phyloP scores from a whole-genome alignment of 164 flowering plant genomes.

The Stephania cephalantha region DNA sequence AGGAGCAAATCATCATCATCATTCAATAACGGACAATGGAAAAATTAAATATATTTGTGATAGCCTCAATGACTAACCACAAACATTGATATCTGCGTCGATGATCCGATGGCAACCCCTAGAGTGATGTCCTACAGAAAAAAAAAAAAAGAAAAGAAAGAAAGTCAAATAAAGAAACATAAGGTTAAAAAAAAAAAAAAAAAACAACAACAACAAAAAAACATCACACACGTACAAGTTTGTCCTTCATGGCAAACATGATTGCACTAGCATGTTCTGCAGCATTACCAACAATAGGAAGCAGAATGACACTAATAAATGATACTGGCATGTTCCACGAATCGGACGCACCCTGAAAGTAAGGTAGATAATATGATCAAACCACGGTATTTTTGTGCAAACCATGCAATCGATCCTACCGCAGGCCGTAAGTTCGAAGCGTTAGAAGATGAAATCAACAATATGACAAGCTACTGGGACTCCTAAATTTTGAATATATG shows the following conservation, averaged over 20 bases:
- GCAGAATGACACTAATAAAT: slow-evolving; percentile 68
- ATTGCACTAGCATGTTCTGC: slow-evolving; percentile 81
- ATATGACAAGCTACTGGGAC: not conserved
- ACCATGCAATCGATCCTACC: not conserved
- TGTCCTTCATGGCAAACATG: slow-evolving; percentile 71
- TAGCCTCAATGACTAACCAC: slow-evolving; percentile 33
- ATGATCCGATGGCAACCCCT: slow-evolving; percentile 77
- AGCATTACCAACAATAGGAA: slow-evolving; percentile 76
- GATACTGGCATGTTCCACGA: slow-evolving; percentile 65
- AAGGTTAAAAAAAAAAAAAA: not conserved
- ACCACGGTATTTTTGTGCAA: not conserved
- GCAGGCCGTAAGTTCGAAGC: not conserved
- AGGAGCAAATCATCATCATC: not conserved
- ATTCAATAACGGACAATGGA: not conserved
- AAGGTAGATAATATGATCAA: slow-evolving; percentile 4
- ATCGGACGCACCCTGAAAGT: slow-evolving; percentile 63
- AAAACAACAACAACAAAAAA: not conserved
- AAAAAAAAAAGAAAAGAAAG: slow-evolving; percentile 3
- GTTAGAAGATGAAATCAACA: not conserved
- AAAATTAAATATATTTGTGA: not conserved
- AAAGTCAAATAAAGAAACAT: slow-evolving; percentile 3
- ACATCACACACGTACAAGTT: slow-evolving; percentile 45
- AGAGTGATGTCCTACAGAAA: slow-evolving; percentile 51
- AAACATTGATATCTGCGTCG: slow-evolving; percentile 80
- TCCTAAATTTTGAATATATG: not conserved